Conservation (phyloP, 768 basidiomycete species). For the Trametes meyenii region DNA sequence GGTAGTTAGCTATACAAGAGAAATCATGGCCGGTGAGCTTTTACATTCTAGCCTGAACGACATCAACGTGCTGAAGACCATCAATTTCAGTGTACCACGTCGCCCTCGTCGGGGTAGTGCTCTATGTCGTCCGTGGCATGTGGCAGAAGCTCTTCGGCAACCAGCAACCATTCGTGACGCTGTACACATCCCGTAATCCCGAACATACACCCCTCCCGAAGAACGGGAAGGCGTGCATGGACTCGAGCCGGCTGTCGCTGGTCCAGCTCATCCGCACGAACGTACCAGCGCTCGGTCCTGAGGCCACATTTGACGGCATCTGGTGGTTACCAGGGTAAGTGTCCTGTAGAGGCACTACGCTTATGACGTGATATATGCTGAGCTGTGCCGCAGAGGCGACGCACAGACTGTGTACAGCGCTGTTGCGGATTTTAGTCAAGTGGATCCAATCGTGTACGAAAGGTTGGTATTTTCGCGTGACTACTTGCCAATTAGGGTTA, state of each 20-base stretch:
- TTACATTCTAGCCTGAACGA: background rate
- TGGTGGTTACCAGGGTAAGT: constrained; percentile 32
- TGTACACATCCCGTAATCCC: background rate
- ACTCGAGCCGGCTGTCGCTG: background rate
- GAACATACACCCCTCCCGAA: constrained; percentile 2
- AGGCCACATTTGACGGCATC: constrained; percentile 11
- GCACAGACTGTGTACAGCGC: constrained; percentile 62
- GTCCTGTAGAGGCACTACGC: background rate
- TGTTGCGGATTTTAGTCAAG: constrained; percentile 56
- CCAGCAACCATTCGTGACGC: background rate
- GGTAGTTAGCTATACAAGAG: no score
- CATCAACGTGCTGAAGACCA: no score
- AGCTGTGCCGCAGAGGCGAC: constrained; percentile 53
- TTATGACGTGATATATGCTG: background rate
- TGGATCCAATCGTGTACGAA: constrained; percentile 54
- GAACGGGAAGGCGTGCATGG: background rate
- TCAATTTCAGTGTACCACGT: no score
- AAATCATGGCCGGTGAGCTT: background rate
- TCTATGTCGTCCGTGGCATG: no score
- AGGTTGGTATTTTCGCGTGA: constrained; percentile 38
- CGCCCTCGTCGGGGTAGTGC: no score
- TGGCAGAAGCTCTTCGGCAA: no score
- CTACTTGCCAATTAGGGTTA: background rate
- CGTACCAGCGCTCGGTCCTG: constrained; percentile 12
- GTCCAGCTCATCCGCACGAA: constrained; percentile 9